phyloP scores from a whole-genome alignment of 2,329 filamentous ascomycete genomes.

The Scolecobasidium constrictum region DNA sequence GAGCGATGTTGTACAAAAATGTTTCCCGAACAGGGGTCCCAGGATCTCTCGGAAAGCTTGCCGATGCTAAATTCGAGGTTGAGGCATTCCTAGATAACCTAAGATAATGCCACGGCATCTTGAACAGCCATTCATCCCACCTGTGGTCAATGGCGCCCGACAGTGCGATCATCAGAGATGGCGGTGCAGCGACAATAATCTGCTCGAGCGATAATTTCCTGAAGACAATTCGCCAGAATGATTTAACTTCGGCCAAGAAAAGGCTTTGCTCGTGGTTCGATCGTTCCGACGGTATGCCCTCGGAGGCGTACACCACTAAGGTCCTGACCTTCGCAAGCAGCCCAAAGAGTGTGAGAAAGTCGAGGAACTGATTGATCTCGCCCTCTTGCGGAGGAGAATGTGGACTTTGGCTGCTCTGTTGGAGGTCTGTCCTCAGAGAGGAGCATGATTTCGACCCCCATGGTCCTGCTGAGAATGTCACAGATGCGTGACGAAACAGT shows the following conservation, averaged over 20 bases:
- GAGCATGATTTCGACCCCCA: neutral
- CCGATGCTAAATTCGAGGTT: conserved; percentile 10
- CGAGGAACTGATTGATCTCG: neutral
- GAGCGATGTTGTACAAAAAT: conserved; percentile 39
- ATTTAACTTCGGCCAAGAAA: neutral
- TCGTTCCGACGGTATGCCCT: neutral
- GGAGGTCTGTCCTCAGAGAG: neutral
- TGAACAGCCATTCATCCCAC: conserved; percentile 52
- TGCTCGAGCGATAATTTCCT: conserved; percentile 19
- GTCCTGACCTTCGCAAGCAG: conserved; percentile 3
- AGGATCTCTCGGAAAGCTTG: neutral
- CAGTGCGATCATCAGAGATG: conserved; percentile 50
- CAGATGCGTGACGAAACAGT: conserved; percentile 19
- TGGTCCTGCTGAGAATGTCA: neutral
- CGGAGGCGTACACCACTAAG: conserved; percentile 6
- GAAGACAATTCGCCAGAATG: conserved; percentile 5
- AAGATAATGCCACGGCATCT: conserved; percentile 52
- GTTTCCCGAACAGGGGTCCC: conserved; percentile 10
- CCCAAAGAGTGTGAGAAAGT: conserved; percentile 1
- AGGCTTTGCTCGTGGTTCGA: conserved; percentile 3
- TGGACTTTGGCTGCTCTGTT: neutral
- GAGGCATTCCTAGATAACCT: conserved; percentile 23
- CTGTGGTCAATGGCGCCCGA: conserved; percentile 46
- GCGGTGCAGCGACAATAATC: conserved; percentile 40
- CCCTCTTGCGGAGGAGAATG: neutral